Base-by-base conservation (phyloP, 345 rosid genomes). In the Salix udensis region DNA sequence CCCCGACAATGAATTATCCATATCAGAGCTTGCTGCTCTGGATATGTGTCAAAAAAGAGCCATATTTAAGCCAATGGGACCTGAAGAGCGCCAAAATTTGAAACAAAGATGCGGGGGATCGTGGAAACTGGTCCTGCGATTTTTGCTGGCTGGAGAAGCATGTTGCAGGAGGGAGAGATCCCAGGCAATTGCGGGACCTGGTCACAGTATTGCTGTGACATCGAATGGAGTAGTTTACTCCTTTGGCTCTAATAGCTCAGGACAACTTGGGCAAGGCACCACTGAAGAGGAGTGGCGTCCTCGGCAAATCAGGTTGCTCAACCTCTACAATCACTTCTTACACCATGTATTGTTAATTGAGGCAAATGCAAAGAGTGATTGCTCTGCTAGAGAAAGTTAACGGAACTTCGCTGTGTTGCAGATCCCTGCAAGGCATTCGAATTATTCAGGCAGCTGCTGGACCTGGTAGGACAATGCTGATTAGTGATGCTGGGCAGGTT, bases 1-100 rank as follows among this genome's bases (percentile, higher is more conserved):
- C 82, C 99, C 99, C 8, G 96, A 96, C 81, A 75, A 67, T 81
- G 89, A 82, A 74, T 86, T 96, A 67, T 91, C 97, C 60, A 91
- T 93, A 78, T 82, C 98, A 6, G 99, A 96, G 90, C 88, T 93
- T 77, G 98, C 98, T n/a, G 99, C 99, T 78, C 87, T 92, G 64
- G 99, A 96, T 82, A 82, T 96, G 83, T 96, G 99, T 88, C 84
- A 83, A 73, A 89, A 88, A 80, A 89, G 93, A 68, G 94, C 84
- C 77, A 89, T 93, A 65, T 96, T 93, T 83, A 96, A 87, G 85
- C 86, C 88, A 48, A 91, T 93, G 97, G 85, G 79, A 1, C 86
- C 82, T 2, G 94, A 87, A 77, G 92, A 91, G 67, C 88, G 90
- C 28, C 90, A 79, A 79, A 86, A 82, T 65, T 73, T 93, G 77